Conservation (phyloP, 2,329 filamentous ascomycete species). For the Ploettnerulaceae sp. region DNA sequence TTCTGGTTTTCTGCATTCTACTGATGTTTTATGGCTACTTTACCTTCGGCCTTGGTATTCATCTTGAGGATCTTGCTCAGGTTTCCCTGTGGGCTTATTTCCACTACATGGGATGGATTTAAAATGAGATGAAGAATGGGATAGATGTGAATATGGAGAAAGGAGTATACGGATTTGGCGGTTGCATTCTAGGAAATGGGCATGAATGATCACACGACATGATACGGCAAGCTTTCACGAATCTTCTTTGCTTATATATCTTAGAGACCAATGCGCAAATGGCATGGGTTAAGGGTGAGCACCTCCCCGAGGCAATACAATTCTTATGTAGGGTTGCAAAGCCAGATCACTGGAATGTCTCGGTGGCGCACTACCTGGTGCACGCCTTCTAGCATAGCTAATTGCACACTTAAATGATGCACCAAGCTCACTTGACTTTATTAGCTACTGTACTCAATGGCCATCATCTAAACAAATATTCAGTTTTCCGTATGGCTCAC, state of each 20-base stretch:
- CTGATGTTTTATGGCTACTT: not conserved
- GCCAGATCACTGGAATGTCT: too few relatives aligned
- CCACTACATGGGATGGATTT: not conserved
- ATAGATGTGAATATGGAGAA: slow-evolving; percentile 4
- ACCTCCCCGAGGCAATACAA: too few relatives aligned
- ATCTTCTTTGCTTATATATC: not conserved
- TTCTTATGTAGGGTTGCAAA: too few relatives aligned
- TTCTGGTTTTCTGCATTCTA: not conserved
- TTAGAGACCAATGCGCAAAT: slow-evolving; percentile 1
- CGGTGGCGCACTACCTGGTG: too few relatives aligned
- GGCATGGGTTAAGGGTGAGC: too few relatives aligned
- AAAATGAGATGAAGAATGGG: slow-evolving; percentile 1
- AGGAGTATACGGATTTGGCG: not conserved
- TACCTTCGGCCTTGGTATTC: not conserved
- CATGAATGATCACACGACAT: not conserved
- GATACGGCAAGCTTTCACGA: slow-evolving; percentile 6
- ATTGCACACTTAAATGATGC: too few relatives aligned
- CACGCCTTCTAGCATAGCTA: too few relatives aligned
- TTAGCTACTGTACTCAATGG: too few relatives aligned
- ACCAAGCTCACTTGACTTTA: too few relatives aligned
- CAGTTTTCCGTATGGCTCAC: too few relatives aligned
- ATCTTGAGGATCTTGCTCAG: not conserved
- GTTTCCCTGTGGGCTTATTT: not conserved
- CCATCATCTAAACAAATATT: too few relatives aligned
- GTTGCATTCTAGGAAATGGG: not conserved